A percentile compares a stretch with the other conserved stretches of the same genome.
Conservation (phyloP, 148 eudicot genomes). For the Rhododendron ferrugineum region DNA sequence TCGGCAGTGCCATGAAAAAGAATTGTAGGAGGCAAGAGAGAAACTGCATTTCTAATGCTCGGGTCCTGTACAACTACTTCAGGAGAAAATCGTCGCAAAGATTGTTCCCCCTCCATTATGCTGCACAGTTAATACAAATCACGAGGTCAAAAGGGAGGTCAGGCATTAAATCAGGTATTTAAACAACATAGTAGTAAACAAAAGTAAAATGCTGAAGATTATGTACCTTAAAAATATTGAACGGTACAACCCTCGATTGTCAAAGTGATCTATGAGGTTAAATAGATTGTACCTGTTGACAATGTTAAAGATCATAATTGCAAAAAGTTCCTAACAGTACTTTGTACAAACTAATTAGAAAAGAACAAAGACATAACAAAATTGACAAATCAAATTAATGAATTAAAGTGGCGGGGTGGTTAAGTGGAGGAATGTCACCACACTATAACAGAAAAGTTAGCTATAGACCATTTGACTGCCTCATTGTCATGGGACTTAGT, state of each 20-base stretch:
- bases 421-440: background rate
- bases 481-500: background rate
- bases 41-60: slow-evolving; percentile 45
- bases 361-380: background rate
- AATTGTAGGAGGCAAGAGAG: slow-evolving; percentile 59
- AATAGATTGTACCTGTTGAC: slow-evolving; percentile 72
- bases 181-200: background rate
- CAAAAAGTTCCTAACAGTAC: background rate
- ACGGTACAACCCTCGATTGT: slow-evolving; percentile 77
- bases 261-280: slow-evolving; percentile 78
- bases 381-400: background rate
- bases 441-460: background rate
- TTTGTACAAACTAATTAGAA: background rate
- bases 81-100: slow-evolving; percentile 65
- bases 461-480: background rate
- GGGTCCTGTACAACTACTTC: slow-evolving; percentile 81
- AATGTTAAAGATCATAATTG: slow-evolving; percentile 5
- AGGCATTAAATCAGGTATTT: background rate
- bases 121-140: slow-evolving; percentile 30
- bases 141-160: slow-evolving; percentile 11
- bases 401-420: background rate
- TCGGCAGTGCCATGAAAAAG: slow-evolving; percentile 96
- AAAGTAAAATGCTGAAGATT: background rate
- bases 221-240: slow-evolving; percentile 67
- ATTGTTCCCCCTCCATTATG: slow-evolving; percentile 93